A percentile compares a stretch with the other conserved stretches of the same genome.
These are phyloP conservation scores for Sisymbrium irio DNA, from an alignment of 345 rosid genomes.

Conservation along the genomic window DNA sequence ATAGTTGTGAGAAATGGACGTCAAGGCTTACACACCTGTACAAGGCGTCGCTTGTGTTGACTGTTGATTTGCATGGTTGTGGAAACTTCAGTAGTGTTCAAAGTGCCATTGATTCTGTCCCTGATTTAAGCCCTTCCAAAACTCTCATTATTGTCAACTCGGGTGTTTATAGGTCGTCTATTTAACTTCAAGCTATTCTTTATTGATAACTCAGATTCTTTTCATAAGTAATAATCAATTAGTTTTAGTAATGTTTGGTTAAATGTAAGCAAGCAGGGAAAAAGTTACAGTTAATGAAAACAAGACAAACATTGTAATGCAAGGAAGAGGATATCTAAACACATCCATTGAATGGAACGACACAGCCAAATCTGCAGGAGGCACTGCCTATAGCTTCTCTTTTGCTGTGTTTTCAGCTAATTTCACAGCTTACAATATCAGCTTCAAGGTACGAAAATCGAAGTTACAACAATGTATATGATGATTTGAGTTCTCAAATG, in stretches of 20 bases:
- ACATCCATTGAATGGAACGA: slow-evolving; percentile 82
- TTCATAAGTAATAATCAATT: background rate
- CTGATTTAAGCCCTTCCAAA: slow-evolving; percentile 47
- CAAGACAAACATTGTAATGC: slow-evolving; percentile 68
- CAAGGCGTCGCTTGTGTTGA: slow-evolving; percentile 46
- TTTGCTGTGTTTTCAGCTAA: slow-evolving; percentile 59
- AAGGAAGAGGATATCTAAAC: slow-evolving; percentile 63
- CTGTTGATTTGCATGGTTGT: slow-evolving; percentile 64
- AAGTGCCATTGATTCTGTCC: slow-evolving; percentile 65
- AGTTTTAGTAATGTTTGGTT: background rate
- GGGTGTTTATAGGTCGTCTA: slow-evolving; percentile 68
- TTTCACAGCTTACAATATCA: slow-evolving; percentile 76
- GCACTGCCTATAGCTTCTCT: slow-evolving; percentile 63
- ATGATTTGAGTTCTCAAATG: background rate
- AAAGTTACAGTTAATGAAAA: slow-evolving; percentile 58
- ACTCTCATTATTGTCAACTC: slow-evolving; percentile 64
- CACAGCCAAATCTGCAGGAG: slow-evolving; percentile 75
- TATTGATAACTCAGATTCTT: background rate
- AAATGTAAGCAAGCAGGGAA: slow-evolving; percentile 51
- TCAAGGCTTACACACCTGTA: slow-evolving; percentile 37
- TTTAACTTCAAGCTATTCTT: slow-evolving; percentile 13
- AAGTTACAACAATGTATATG: background rate
- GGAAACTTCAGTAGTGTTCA: slow-evolving; percentile 68
- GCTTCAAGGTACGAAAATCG: slow-evolving; percentile 56
- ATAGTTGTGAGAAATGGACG: slow-evolving; percentile 37